Evolutionary conservation across 805 yeast genomes (phyloP).

Genomic region (Metschnikowia colocasiae): DNA sequence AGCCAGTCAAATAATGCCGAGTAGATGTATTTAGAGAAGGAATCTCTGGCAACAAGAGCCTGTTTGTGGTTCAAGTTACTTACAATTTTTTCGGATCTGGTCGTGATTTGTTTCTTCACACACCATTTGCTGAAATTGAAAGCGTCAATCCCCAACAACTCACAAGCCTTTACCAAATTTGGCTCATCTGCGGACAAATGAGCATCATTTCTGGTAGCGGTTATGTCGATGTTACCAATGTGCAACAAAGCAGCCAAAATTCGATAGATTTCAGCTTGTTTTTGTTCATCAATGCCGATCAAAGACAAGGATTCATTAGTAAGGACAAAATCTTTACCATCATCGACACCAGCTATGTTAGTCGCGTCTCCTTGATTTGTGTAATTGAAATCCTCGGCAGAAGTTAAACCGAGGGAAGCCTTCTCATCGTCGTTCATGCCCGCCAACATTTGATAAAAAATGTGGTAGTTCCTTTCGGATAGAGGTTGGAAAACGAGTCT

Average conservation of each 20-base stretch:
- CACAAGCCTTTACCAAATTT: slow-evolving; percentile 74
- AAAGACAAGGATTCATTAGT: slow-evolving; percentile 74
- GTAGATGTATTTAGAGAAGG: slow-evolving; percentile 93
- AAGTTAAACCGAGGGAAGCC: slow-evolving; percentile 54
- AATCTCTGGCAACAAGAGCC: slow-evolving; percentile 89
- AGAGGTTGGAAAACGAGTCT: slow-evolving; percentile 90
- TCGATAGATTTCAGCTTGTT: slow-evolving; percentile 67
- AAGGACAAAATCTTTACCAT: slow-evolving; percentile 67
- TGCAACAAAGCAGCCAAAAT: slow-evolving; percentile 86
- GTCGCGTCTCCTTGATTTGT: slow-evolving; percentile 86
- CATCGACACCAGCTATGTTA: slow-evolving; percentile 74
- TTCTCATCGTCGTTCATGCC: slow-evolving; percentile 64
- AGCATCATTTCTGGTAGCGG: slow-evolving; percentile 82
- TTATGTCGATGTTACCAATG: slow-evolving; percentile 86
- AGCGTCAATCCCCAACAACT: slow-evolving; percentile 77
- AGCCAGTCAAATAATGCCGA: slow-evolving; percentile 94
- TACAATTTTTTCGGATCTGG: slow-evolving; percentile 89
- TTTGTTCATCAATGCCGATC: slow-evolving; percentile 64
- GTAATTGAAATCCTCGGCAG: slow-evolving; percentile 69
- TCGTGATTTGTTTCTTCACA: slow-evolving; percentile 83
- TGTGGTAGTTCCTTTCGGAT: slow-evolving; percentile 91
- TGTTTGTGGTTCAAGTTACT: slow-evolving; percentile 79
- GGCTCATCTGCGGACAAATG: slow-evolving; percentile 83
- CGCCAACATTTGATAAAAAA: slow-evolving; percentile 81
- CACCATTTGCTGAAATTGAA: slow-evolving; percentile 80